Evolutionary conservation across 2,329 filamentous ascomycete genomes (phyloP).

Genomic region (Magnaporthiopsis incrustans): DNA sequence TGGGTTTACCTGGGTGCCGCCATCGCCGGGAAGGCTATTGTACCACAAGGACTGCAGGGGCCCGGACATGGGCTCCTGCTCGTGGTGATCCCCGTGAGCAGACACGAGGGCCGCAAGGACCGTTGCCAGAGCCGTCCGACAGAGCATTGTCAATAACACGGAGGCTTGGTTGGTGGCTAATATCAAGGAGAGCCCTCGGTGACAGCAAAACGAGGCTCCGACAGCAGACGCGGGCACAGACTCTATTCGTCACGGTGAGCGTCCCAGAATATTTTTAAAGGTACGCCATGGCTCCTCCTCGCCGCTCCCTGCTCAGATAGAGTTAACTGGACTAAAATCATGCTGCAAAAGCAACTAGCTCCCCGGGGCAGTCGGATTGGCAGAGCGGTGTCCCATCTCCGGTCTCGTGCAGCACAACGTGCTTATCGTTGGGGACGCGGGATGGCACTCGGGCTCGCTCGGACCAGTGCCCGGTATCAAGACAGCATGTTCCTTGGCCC

Average conservation of each 20-base stretch:
- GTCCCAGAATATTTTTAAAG: background rate
- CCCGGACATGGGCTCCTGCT: conserved; percentile 55
- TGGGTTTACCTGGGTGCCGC: conserved; percentile 63
- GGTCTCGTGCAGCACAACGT: background rate
- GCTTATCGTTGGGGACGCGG: background rate
- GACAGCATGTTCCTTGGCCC: background rate
- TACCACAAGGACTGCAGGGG: conserved; percentile 75
- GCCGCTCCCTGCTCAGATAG: background rate
- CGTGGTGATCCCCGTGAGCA: conserved; percentile 51
- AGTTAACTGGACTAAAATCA: background rate
- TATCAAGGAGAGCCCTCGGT: background rate
- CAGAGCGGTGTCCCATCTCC: background rate
- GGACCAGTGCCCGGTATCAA: background rate
- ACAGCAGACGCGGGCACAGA: too few relatives aligned
- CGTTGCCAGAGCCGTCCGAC: conserved; percentile 19
- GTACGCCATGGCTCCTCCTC: background rate
- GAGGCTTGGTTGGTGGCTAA: background rate
- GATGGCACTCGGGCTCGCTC: background rate
- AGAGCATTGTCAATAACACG: conserved; percentile 8
- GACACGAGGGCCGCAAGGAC: conserved; percentile 40
- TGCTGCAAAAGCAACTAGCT: background rate
- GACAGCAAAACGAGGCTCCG: too few relatives aligned
- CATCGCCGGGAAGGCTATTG: conserved; percentile 73
- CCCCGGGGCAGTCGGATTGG: conserved; percentile 1
- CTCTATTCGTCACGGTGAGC: too few relatives aligned